These are phyloP conservation scores for Lachnellula subtilissima DNA, from an alignment of 2,329 filamentous ascomycete species.

Conservation along the genomic window DNA sequence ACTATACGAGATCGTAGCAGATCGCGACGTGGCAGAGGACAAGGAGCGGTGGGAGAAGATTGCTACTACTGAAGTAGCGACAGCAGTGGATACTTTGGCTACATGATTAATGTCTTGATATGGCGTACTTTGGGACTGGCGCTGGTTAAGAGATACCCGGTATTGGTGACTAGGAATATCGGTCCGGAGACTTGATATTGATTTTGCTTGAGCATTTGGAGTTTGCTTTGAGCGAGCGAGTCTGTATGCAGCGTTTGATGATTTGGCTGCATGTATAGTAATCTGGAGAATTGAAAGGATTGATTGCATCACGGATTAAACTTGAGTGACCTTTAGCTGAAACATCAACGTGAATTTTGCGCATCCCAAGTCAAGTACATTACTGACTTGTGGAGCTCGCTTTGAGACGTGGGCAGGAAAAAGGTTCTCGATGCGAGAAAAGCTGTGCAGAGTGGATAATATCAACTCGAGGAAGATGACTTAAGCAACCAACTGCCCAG, in stretches of 20 bases:
- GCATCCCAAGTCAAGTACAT: too few relatives aligned
- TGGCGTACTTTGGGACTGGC: constrained; percentile 15
- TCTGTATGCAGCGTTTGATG: not conserved
- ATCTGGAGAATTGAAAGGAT: too few relatives aligned
- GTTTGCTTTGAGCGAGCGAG: not conserved
- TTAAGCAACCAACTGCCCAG: too few relatives aligned
- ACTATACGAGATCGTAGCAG: constrained; percentile 64
- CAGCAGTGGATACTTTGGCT: constrained; percentile 59
- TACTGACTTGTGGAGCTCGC: too few relatives aligned
- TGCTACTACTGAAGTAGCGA: constrained; percentile 73
- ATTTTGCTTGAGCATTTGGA: constrained; percentile 3
- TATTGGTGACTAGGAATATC: constrained; percentile 5
- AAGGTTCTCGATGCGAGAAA: too few relatives aligned
- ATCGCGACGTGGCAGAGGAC: constrained; percentile 50
- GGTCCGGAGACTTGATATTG: constrained; percentile 13
- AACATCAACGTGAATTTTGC: too few relatives aligned
- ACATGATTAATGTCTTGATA: constrained; percentile 32
- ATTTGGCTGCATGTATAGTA: not conserved
- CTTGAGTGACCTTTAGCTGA: too few relatives aligned
- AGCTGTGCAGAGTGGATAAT: too few relatives aligned
- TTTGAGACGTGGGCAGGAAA: too few relatives aligned
- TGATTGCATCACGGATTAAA: too few relatives aligned
- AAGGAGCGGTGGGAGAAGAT: constrained; percentile 68
- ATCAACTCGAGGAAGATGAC: too few relatives aligned
- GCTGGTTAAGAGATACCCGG: constrained; percentile 23